Evolutionary conservation across 2,329 filamentous ascomycete species (phyloP).

Genomic region (Talaromyces pinophilus): DNA sequence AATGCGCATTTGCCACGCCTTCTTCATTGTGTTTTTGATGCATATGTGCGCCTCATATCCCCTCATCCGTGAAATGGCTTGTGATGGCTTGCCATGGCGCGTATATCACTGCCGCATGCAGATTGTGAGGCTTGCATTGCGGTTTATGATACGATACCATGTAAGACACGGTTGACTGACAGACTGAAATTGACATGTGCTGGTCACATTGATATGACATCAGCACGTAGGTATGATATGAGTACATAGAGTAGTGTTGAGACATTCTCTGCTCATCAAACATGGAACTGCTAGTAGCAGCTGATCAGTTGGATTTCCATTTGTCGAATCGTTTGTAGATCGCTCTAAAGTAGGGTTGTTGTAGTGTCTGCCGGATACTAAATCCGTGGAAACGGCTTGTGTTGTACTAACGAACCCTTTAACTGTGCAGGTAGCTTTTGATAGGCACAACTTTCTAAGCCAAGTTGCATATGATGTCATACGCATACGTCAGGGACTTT

Average conservation of each 20-base stretch:
- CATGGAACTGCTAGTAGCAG: not conserved
- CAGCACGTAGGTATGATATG: not conserved
- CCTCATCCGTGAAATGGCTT: not conserved
- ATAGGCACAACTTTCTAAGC: not conserved
- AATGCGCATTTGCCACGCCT: slow-evolving; percentile 12
- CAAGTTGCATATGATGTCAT: not conserved
- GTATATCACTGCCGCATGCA: slow-evolving; percentile 16
- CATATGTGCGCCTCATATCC: slow-evolving; percentile 6
- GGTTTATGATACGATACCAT: not conserved
- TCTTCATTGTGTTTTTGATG: not conserved
- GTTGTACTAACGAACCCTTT: too few relatives aligned
- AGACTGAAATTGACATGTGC: not conserved
- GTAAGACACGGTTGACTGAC: not conserved
- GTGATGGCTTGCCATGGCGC: not conserved
- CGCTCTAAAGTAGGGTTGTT: not conserved
- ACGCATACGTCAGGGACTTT: not conserved
- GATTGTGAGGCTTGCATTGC: slow-evolving; percentile 16
- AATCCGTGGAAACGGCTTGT: not conserved
- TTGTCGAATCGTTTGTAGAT: slow-evolving; percentile 4
- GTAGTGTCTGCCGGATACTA: slow-evolving; percentile 3
- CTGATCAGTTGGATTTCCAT: not conserved
- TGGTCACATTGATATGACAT: not conserved
- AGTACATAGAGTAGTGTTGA: not conserved
- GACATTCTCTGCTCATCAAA: slow-evolving; percentile 1
- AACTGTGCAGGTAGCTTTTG: not conserved